These are phyloP conservation scores for Ophiocordyceps camponoti-saundersi DNA, from an alignment of 2,329 filamentous ascomycete genomes.

Conservation along the genomic window DNA sequence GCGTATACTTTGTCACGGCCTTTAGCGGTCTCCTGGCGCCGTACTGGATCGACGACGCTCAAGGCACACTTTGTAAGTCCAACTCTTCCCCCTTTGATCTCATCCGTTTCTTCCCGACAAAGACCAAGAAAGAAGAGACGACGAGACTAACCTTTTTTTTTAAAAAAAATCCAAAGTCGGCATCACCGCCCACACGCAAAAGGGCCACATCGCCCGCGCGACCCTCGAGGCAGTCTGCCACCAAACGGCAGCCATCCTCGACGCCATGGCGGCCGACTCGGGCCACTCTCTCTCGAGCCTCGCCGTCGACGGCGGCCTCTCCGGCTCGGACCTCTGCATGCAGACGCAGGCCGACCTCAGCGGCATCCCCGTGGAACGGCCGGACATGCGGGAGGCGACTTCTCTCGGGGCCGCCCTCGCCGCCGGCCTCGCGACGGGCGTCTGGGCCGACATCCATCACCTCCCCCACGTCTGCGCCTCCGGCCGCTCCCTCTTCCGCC, in stretches of 20 bases:
- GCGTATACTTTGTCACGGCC: constrained; percentile 74
- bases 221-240: constrained; percentile 85
- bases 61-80: constrained; percentile 63
- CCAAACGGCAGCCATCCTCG: constrained; percentile 80
- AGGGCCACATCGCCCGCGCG: constrained; percentile 73
- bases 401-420: constrained; percentile 78
- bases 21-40: constrained; percentile 85
- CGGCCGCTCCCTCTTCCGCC: constrained; percentile 53
- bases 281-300: constrained; percentile 57
- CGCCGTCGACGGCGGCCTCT: constrained; percentile 79
- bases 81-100: too few species aligned
- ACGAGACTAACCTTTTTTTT: too few species aligned
- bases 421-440: constrained; percentile 65
- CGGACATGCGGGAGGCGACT: constrained; percentile 80
- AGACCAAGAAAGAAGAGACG: too few species aligned
- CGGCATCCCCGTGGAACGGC: constrained; percentile 65
- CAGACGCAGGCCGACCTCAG: constrained; percentile 80
- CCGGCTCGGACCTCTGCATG: constrained; percentile 79
- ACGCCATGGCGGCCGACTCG: constrained; percentile 80
- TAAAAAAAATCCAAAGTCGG: constrained; percentile 46
- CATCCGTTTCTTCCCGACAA: too few species aligned
- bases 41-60: constrained; percentile 88
- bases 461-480: constrained; percentile 55
- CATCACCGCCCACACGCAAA: constrained; percentile 70
- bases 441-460: constrained; percentile 63